Evolutionary conservation across 192 early-diverging fungal genomes (phyloP), one percentile per base, ranked within the genome.

Genomic region (Dimargaris verticillata): DNA sequence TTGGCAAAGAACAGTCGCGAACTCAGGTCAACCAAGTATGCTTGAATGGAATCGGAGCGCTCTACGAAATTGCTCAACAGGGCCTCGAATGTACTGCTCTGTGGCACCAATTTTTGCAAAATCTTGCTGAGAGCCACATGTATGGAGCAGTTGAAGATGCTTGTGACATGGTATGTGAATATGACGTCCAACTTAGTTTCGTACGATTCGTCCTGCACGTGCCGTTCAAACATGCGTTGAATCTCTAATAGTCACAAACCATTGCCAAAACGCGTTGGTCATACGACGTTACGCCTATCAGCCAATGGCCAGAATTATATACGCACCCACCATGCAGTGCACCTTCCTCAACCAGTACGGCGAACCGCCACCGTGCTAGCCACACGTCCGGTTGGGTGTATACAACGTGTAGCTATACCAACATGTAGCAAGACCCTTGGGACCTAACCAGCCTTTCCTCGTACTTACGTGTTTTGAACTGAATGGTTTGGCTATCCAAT

Each of bases 161-260:
- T 55, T n/a, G 53, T 55, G 17, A 55, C 53, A 28, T 55, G 53
- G 53, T 55, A 55, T n/a, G 17, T 55, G 33, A 55, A 55, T 3
- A 33, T 55, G 53, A 33, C 53, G 18, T 55, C 33, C 28, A 55
- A 18, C 6, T 33, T n/a, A 9, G 33, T 13, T n/a, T 55, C 53
- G 53, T 55, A 55, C 5, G 24, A n/a, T 28, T 55, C 53, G 3
- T 55, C 53, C 53, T 55, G 53, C 25, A 55, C 33, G 18, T 55
- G 28, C 5, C 53, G 26, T 28, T 55, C 53, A 28, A 55, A 55
- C 53, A 55, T 55, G 53, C 53, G 53, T 28, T 55, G 53, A 28
- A 55, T 55, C 53, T 55, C 33, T 38, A 38, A 38, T 38, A 7
- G 33, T 38, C 33, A 38, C 33, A 38, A 38, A 38, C 2, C 33